Evolutionary conservation across 352 stramenopile species (phyloP).

Genomic region (Phytophthora brassicae): DNA sequence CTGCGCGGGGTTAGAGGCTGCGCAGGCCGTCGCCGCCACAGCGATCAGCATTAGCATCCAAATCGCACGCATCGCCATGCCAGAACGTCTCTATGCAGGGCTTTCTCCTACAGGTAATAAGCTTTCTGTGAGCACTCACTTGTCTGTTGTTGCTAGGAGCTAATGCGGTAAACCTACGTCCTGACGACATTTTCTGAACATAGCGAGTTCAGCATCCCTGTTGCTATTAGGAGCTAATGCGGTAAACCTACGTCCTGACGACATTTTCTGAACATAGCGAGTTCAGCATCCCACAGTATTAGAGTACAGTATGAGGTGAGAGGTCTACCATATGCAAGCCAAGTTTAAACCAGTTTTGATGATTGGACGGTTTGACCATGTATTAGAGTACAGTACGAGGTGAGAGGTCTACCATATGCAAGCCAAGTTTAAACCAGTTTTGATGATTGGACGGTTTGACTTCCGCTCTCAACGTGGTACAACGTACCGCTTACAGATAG

Average conservation of each 20-base stretch:
- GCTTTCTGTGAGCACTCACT: constrained; percentile 1
- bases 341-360: too few relatives aligned
- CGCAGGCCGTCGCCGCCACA: background rate
- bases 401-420: constrained; percentile 1
- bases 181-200: constrained; percentile 22
- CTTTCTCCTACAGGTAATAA: constrained; percentile 27
- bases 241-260: constrained; percentile 16
- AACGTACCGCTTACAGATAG: background rate
- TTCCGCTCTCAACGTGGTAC: background rate
- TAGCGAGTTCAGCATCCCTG: constrained; percentile 7
- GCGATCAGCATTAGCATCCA: constrained; percentile 14
- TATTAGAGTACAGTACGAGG: too few relatives aligned
- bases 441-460: background rate
- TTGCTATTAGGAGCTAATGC: constrained; percentile 3
- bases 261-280: constrained; percentile 18
- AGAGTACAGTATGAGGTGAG: too few relatives aligned
- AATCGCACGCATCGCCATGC: constrained; percentile 16
- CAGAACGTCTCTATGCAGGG: constrained; percentile 10
- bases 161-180: constrained; percentile 17
- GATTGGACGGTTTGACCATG: background rate
- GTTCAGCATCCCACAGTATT: too few relatives aligned
- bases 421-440: too few relatives aligned
- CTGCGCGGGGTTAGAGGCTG: constrained; percentile 34
- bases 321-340: constrained; percentile 1
- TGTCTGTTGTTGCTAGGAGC: background rate